Evolutionary conservation across 176 grass and related monocot genomes (phyloP).

Genomic region (Stipa capillata): DNA sequence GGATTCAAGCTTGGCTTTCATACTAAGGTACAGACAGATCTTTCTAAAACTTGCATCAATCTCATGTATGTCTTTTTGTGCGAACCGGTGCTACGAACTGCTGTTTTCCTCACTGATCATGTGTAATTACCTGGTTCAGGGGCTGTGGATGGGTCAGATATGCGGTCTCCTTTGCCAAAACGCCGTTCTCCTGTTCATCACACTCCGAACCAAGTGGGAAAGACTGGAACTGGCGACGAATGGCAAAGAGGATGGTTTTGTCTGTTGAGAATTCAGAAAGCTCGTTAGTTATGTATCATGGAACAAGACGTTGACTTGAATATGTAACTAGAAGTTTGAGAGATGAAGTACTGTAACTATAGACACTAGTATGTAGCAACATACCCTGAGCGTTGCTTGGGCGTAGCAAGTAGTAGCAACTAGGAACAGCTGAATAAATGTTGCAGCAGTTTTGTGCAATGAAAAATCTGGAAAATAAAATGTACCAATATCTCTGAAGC

Average conservation of each 20-base stretch:
- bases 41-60: neutral
- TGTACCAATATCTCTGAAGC: neutral
- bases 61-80: neutral
- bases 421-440: conserved; percentile 4
- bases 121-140: conserved; percentile 17
- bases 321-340: neutral
- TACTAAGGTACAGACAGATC: conserved; percentile 21
- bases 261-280: neutral
- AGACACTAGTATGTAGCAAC: neutral
- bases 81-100: neutral
- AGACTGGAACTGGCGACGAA: conserved; percentile 11
- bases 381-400: neutral
- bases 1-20: conserved; percentile 46
- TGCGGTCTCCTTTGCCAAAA: conserved; percentile 38
- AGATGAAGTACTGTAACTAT: neutral
- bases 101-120: neutral
- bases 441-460: neutral
- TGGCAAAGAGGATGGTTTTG: neutral
- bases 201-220: conserved; percentile 35
- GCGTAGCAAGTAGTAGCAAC: neutral
- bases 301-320: neutral
- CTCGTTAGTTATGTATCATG: neutral
- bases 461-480: neutral
- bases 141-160: conserved; percentile 43
- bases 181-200: conserved; percentile 28